Percentiles rank a stretch among this genome's conserved stretches.
phyloP scores from a whole-genome alignment of 331 rosid species.

The Malus hybrid region DNA sequence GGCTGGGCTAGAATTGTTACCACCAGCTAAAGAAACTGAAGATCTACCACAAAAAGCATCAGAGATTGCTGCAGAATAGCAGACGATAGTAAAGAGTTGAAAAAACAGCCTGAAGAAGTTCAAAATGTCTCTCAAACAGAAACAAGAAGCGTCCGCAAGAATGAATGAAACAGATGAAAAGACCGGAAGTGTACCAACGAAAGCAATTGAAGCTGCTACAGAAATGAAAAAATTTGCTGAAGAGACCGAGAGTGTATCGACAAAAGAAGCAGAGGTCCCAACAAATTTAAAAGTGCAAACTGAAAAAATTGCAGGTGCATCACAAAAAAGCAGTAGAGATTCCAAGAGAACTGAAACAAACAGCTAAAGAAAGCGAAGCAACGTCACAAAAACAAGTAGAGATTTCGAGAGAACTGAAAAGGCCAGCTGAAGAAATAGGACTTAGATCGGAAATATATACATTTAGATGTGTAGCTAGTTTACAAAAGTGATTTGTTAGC shows the following conservation, averaged over 20 bases:
- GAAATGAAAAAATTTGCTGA: not conserved
- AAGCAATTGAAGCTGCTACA: not conserved
- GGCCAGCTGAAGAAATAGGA: not conserved
- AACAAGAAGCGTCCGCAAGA: too few species aligned
- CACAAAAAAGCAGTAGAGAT: not conserved
- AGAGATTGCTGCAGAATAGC: not conserved
- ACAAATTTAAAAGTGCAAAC: not conserved
- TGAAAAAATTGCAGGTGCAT: not conserved
- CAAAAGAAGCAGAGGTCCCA: too few species aligned
- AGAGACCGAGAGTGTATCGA: not conserved
- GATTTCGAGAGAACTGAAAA: not conserved
- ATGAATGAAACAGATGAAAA: not conserved
- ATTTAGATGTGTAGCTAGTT: too few species aligned
- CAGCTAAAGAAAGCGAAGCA: not conserved
- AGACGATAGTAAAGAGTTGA: not conserved
- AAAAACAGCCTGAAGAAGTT: not conserved
- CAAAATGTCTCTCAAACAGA: not conserved
- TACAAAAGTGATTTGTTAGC: too few species aligned
- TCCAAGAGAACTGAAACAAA: not conserved
- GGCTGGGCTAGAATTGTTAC: not conserved
- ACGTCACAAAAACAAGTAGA: not conserved
- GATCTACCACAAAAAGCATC: not conserved
- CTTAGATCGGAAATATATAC: not conserved
- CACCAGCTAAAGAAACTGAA: not conserved
- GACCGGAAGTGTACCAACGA: not conserved